Base-by-base conservation (phyloP, 2,329 filamentous ascomycete species). In the Ramularia endophylla region DNA sequence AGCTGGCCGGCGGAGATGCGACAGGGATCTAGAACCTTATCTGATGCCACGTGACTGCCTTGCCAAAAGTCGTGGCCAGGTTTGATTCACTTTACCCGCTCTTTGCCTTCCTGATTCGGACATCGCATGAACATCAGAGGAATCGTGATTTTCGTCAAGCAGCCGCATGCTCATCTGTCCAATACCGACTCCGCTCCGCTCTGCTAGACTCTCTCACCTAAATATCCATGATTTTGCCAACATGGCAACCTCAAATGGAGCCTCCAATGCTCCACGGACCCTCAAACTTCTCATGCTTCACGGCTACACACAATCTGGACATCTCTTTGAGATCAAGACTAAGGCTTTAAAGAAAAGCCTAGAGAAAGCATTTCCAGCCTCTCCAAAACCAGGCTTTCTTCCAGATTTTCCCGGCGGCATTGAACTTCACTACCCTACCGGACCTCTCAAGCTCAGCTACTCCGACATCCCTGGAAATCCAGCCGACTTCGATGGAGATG, bases 271-370 rank as follows among this genome's bases (percentile, higher is more conserved):
- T 15, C 16, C 19, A 5, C 34, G 41, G n/a, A 63, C 59, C 25
- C 61, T 74, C 45, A 67, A 67, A 37, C 62, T 74, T 46, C 62
- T 74, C 44, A 71, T 72, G 69, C 65, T 74, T 9, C 71, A 74
- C 55, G 85, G 90, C 65, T 95, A 81, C 75, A 95, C 90, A 6
- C 90, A 97, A 72, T 94, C 86, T 19, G 88, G 89, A 3, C 66
- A 81, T 3, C 72, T 88, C 49, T 95, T 95, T 76, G 83, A 80
- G 61, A 78, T 83, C 63, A 95, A 95, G 70, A 94, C 87, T 33
- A 85, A 87, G 63, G 87, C 87, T 8, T 72, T 95, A 1, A 80
- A 88, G 55, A 95, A 95, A 65, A 71, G 82, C 40, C 75, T 95
- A 43, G 65, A 71, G 46, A 95, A 94, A 60, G 69, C 78, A 19